These are phyloP conservation scores for Escovopsis sp. DNA, from an alignment of 2,329 filamentous ascomycete species.

Conservation along the genomic window DNA sequence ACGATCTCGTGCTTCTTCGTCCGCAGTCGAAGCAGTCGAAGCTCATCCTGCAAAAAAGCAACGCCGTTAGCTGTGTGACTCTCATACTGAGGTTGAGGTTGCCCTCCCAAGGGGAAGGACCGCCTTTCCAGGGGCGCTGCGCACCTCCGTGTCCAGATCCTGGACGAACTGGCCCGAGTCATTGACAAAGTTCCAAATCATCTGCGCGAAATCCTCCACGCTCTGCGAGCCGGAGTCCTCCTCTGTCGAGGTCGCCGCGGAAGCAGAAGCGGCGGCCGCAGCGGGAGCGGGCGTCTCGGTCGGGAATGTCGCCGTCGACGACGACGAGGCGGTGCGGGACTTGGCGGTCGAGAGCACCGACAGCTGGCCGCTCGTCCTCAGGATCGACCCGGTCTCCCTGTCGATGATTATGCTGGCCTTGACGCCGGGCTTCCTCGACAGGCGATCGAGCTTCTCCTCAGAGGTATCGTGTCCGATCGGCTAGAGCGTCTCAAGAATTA, in stretches of 20 bases:
- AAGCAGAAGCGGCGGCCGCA: constrained; percentile 11
- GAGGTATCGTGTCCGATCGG: constrained; percentile 43
- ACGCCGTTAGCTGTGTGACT: no score
- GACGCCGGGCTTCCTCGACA: constrained; percentile 66
- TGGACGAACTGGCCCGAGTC: constrained; percentile 54
- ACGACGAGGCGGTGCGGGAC: constrained; percentile 17
- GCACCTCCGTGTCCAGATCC: constrained; percentile 56
- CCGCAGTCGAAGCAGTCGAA: constrained; percentile 59
- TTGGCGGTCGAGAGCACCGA: constrained; percentile 35
- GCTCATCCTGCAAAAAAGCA: constrained; percentile 44
- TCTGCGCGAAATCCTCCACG: constrained; percentile 56
- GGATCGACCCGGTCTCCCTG: constrained; percentile 54
- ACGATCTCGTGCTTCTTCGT: constrained; percentile 80
- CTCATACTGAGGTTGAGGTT: neutral
- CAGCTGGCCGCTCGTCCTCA: constrained; percentile 59
- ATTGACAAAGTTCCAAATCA: constrained; percentile 65
- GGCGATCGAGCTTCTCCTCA: constrained; percentile 49
- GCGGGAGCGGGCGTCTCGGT: constrained; percentile 25
- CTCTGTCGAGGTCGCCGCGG: constrained; percentile 29
- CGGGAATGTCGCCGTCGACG: constrained; percentile 26
- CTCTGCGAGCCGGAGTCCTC: constrained; percentile 38
- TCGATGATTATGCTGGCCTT: constrained; percentile 66
- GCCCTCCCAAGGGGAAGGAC: no score
- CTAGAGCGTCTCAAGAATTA: constrained; percentile 9
- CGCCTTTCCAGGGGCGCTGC: neutral